Evolutionary conservation across 495 filamentous ascomycete species (phyloP), one percentile per base, ranked within the genome.

Genomic region (Penicillium bialowiezense): DNA sequence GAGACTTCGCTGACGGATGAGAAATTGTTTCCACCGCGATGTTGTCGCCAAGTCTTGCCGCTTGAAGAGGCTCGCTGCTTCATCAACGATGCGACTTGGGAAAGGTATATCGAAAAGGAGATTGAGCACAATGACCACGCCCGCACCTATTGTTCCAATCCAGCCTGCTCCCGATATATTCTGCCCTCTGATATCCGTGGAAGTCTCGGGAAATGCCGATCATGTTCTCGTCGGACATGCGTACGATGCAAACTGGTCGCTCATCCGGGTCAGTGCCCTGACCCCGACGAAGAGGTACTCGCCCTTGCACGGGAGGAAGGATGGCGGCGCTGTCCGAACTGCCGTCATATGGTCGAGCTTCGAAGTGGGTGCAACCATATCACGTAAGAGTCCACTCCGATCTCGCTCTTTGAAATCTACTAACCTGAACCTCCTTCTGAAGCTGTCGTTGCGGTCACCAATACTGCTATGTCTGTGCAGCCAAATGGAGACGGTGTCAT

Each of bases 401-500:
- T 41, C 46, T 59, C 13, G 21, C n/a, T 13, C 29, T 13, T 50
- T 28, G 26, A 46, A 1, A 20, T 17, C 23, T 12, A 32, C 35
- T 40, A 17, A 34, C 13, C 15, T n/a, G 1, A 17, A 20, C 14
- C 14, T 42, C 17, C 18, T 9, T 34, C 5, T 1, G 18, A 15
- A 55, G 52, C 5, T 56, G 49, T 31, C 50, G 48, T 10, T 63
- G 56, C 23, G 26, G 52, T 1, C 38, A 44, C 5, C 36, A 57
- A 41, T 67, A 64, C 21, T 64, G 60, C 29, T 67, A 67, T 17
- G 19, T 37, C 3, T 66, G 60, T 29, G 28, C 44, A 0, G 20
- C 36, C 0, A 35, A 36, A 21, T 86, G 81, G 79, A 75, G 75
- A 48, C 71, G 52, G 0, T 85, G 80, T 49, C 0, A 7, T 3